Percentiles rank a stretch among this genome's conserved stretches.
Evolutionary conservation across 192 early-diverging fungal genomes (phyloP).

Genomic region (Haplosporangium gracile): DNA sequence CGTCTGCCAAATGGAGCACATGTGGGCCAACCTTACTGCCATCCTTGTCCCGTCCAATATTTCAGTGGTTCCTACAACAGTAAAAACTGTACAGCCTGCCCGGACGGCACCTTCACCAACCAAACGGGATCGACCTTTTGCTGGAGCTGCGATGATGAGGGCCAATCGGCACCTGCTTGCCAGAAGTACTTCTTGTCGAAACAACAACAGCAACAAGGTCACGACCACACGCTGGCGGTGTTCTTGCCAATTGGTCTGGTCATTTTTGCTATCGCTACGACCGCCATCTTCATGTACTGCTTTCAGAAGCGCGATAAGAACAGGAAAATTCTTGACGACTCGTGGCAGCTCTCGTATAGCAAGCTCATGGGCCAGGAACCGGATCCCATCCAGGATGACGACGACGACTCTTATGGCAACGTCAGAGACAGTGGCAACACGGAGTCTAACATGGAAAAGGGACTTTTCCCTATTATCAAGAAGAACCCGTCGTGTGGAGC

Average conservation of each 20-base stretch:
- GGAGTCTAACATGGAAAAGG: not conserved
- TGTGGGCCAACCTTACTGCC: conserved; percentile 5
- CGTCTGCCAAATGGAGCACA: not conserved
- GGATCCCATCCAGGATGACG: not conserved
- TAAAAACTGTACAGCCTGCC: conserved; percentile 1
- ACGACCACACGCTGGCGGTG: not conserved
- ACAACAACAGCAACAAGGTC: not conserved
- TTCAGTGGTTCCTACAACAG: conserved; percentile 27
- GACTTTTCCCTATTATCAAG: not conserved
- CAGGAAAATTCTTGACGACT: conserved; percentile 26
- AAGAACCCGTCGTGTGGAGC: not conserved
- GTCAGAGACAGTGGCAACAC: not conserved
- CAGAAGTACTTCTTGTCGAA: conserved; percentile 24
- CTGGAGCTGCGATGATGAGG: conserved; percentile 15
- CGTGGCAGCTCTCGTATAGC: conserved; percentile 37
- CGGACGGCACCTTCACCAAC: conserved; percentile 19
- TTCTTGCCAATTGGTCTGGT: conserved; percentile 19
- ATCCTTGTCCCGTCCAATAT: conserved; percentile 12
- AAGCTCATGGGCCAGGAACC: conserved; percentile 27
- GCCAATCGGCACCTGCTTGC: not conserved
- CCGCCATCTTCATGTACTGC: conserved; percentile 2
- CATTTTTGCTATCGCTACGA: not conserved
- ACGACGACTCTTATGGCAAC: not conserved
- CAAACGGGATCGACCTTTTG: conserved; percentile 9
- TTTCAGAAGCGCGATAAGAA: conserved; percentile 14